Conservation (phyloP, 495 filamentous ascomycete genomes). For the Ramalina peruviana region DNA sequence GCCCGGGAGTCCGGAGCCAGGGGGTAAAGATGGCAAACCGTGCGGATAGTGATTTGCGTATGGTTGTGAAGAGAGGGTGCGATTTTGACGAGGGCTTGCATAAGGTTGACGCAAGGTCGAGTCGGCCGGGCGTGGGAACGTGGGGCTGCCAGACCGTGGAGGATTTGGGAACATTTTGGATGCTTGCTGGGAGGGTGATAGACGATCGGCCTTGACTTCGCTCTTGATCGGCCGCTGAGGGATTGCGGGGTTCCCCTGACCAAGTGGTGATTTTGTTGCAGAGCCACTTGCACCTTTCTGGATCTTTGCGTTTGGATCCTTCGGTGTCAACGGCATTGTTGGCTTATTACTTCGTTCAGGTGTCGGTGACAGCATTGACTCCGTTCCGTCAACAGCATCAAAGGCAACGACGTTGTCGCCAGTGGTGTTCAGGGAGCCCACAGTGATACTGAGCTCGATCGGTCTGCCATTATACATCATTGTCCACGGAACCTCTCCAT, state of each 20-base stretch:
- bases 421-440: constrained; percentile 15
- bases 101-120: no score
- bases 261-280: background rate
- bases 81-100: no score
- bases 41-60: no score
- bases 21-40: no score
- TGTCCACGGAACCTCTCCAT: constrained; percentile 2
- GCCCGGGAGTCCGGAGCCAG: no score
- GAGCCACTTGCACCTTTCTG: background rate
- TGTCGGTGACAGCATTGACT: background rate
- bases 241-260: background rate
- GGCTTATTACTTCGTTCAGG: background rate
- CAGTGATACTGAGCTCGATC: constrained; percentile 10
- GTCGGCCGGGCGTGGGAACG: no score
- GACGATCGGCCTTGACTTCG: background rate
- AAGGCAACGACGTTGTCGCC: constrained; percentile 21
- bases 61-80: no score
- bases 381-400: constrained; percentile 13
- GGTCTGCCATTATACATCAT: constrained; percentile 12
- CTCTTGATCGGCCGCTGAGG: background rate
- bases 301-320: background rate
- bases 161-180: background rate
- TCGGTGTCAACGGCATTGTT: background rate
- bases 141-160: background rate
- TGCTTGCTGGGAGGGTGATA: background rate